A percentile compares a stretch with the other conserved stretches of the same genome.
Evolutionary conservation across 768 basidiomycete genomes (phyloP).

Genomic region (Boletus sp.): DNA sequence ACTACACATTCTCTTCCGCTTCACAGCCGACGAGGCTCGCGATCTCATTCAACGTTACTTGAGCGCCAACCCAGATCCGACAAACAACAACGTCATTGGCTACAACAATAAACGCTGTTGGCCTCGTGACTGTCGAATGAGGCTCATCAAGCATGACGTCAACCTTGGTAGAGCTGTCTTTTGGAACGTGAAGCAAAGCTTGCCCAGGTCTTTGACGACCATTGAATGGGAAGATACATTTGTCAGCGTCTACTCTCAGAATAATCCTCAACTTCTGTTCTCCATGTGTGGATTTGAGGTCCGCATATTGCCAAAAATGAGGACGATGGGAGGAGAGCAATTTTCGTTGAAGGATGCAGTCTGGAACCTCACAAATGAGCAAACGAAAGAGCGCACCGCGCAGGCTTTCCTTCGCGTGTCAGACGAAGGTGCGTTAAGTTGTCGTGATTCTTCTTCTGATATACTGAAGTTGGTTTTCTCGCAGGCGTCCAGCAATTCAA

Average conservation of each 20-base stretch:
- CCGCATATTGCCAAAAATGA: slow-evolving; percentile 93
- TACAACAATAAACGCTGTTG: slow-evolving; percentile 99
- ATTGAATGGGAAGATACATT: slow-evolving; percentile 99
- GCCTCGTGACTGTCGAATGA: slow-evolving; percentile 99
- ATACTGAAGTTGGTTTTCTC: slow-evolving; percentile 5
- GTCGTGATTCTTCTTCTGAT: background rate
- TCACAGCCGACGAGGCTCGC: slow-evolving; percentile 94
- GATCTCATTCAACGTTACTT: slow-evolving; percentile 98
- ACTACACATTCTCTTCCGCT: slow-evolving; percentile 95
- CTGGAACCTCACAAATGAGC: slow-evolving; percentile 96
- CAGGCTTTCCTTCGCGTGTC: slow-evolving; percentile 98
- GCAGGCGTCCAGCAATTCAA: slow-evolving; percentile 93
- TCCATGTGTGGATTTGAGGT: slow-evolving; percentile 99
- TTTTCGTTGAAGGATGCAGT: slow-evolving; percentile 96
- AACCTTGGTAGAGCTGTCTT: slow-evolving; percentile 97
- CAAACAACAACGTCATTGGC: slow-evolving; percentile 97
- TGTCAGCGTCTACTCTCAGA: slow-evolving; percentile 94
- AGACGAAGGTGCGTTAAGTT: slow-evolving; percentile 65
- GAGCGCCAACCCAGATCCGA: slow-evolving; percentile 96
- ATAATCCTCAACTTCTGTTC: slow-evolving; percentile 96
- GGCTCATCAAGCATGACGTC: slow-evolving; percentile 98
- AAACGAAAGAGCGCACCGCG: slow-evolving; percentile 95
- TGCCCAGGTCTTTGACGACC: slow-evolving; percentile 93
- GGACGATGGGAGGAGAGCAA: slow-evolving; percentile 94
- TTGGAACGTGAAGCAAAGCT: slow-evolving; percentile 98